phyloP scores from a whole-genome alignment of 1,284 basidiomycete genomes.

The Ustilago bromivora region DNA sequence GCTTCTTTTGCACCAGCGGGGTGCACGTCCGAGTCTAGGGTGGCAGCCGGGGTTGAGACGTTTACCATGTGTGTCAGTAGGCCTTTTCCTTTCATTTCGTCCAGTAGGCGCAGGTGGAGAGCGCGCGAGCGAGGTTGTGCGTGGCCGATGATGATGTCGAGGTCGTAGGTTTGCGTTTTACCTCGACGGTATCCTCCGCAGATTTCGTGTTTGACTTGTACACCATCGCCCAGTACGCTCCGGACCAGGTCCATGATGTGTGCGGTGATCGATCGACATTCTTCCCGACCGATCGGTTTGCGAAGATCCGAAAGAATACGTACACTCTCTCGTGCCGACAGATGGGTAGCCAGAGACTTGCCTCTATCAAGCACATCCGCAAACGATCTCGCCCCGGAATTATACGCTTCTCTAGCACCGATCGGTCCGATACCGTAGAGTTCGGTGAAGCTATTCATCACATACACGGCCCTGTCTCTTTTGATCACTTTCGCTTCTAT shows the following conservation, averaged over 20 bases:
- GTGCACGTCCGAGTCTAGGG: not conserved
- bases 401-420: slow-evolving; percentile 58
- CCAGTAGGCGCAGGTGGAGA: slow-evolving; percentile 35
- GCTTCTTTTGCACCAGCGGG: not conserved
- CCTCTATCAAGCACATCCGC: slow-evolving; percentile 55
- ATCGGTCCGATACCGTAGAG: slow-evolving; percentile 65
- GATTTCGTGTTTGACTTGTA: slow-evolving; percentile 41
- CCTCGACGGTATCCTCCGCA: slow-evolving; percentile 59
- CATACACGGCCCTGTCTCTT: slow-evolving; percentile 50
- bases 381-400: slow-evolving; percentile 55
- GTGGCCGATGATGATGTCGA: slow-evolving; percentile 59
- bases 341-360: slow-evolving; percentile 48
- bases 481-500: slow-evolving; percentile 61
- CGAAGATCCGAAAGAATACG: slow-evolving; percentile 54
- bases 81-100: slow-evolving; percentile 43
- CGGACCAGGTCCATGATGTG: slow-evolving; percentile 38
- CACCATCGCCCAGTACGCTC: slow-evolving; percentile 14
- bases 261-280: slow-evolving; percentile 47
- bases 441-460: slow-evolving; percentile 59
- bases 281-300: slow-evolving; percentile 38
- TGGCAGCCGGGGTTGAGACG: slow-evolving; percentile 35
- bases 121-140: slow-evolving; percentile 15
- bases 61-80: slow-evolving; percentile 54
- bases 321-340: slow-evolving; percentile 44
- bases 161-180: slow-evolving; percentile 51